Evolutionary conservation across 768 basidiomycete species (phyloP).

Genomic region (Agrocybe pediades): DNA sequence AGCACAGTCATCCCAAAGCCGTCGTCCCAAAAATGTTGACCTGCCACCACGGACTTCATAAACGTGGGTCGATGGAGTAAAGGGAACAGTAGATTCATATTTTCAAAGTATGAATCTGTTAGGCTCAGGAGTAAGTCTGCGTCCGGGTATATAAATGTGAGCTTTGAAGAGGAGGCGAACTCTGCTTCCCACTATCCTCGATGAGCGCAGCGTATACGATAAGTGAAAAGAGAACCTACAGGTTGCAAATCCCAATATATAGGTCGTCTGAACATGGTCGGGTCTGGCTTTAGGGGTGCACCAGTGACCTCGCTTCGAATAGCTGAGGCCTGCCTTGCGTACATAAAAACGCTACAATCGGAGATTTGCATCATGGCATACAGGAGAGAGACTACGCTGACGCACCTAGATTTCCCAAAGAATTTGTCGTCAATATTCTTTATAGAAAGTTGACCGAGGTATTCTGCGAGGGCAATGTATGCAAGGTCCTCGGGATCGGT

Average conservation of each 20-base stretch:
- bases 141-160: constrained; percentile 47
- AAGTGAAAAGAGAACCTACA: constrained; percentile 19
- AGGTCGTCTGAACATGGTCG: constrained; percentile 21
- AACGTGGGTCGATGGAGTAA: constrained; percentile 73
- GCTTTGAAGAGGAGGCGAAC: constrained; percentile 20
- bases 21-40: constrained; percentile 47
- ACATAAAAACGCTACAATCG: constrained; percentile 35
- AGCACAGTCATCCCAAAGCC: constrained; percentile 61
- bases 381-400: background rate
- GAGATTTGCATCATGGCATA: background rate
- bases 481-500: constrained; percentile 32
- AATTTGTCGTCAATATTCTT: constrained; percentile 34
- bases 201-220: background rate
- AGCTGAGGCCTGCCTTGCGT: constrained; percentile 41
- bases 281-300: constrained; percentile 25
- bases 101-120: constrained; percentile 59
- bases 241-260: constrained; percentile 31
- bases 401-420: constrained; percentile 41
- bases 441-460: constrained; percentile 30
- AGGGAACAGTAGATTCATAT: constrained; percentile 53
- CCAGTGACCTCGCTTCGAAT: constrained; percentile 31
- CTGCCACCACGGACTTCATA: constrained; percentile 45
- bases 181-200: constrained; percentile 38
- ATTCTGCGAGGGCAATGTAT: constrained; percentile 32
- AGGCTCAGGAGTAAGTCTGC: constrained; percentile 48